Evolutionary conservation across 2,329 filamentous ascomycete genomes (phyloP).

Genomic region (Pleurostoma richardsiae): DNA sequence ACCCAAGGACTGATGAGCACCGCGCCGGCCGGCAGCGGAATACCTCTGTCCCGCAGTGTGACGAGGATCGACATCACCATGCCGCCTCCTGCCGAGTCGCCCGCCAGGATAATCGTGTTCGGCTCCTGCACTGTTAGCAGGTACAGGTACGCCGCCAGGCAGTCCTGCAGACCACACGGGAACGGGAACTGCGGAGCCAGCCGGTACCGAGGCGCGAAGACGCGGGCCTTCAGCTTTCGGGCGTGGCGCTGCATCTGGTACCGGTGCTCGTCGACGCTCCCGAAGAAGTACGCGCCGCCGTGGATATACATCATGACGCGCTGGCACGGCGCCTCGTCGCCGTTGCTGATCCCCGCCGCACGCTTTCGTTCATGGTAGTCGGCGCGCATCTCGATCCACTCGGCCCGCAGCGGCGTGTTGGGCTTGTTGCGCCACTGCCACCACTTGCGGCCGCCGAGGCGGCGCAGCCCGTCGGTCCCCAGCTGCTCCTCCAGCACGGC

Average conservation of each 20-base stretch:
- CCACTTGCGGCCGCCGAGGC: conserved; percentile 79
- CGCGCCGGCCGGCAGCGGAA: conserved; percentile 83
- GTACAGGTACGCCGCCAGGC: conserved; percentile 80
- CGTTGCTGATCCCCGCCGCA: conserved; percentile 16
- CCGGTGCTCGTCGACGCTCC: conserved; percentile 92
- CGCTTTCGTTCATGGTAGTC: conserved; percentile 71
- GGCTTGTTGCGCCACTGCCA: conserved; percentile 76
- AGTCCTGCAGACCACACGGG: conserved; percentile 87
- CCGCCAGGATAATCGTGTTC: conserved; percentile 78
- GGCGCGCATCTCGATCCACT: conserved; percentile 94
- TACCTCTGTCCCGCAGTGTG: conserved; percentile 71
- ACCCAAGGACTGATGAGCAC: conserved; percentile 94
- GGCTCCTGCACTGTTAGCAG: conserved; percentile 73
- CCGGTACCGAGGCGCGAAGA: conserved; percentile 83
- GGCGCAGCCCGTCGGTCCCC: conserved; percentile 67
- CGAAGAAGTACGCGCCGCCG: conserved; percentile 93
- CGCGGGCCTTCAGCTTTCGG: conserved; percentile 83
- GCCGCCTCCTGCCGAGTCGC: conserved; percentile 89
- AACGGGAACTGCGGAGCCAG: conserved; percentile 93
- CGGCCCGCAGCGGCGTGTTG: conserved; percentile 63
- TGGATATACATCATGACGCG: conserved; percentile 92
- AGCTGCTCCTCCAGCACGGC: conserved; percentile 65
- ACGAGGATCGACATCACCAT: conserved; percentile 82
- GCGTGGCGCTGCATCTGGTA: conserved; percentile 97
- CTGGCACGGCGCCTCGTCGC: conserved; percentile 46